Conservation (phyloP, 108 stramenopile species). For the Discostella pseudostelligera region DNA sequence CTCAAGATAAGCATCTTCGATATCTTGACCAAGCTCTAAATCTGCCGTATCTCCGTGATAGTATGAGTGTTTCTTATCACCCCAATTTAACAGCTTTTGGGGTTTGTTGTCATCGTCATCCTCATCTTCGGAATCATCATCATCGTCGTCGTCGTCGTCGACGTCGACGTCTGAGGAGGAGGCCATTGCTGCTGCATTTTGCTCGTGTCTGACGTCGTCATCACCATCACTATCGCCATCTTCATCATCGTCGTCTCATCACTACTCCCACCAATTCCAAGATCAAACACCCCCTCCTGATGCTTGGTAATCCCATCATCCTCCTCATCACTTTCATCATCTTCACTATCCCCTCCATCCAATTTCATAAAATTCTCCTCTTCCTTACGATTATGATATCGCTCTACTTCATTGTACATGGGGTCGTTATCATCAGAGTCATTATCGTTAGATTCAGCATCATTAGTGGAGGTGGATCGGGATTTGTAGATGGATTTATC, state of each 20-base stretch:
- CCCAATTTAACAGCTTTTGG: conserved; percentile 69
- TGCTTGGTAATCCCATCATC: conserved; percentile 55
- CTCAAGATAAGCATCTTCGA: conserved; percentile 70
- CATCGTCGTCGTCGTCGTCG: conserved; percentile 25
- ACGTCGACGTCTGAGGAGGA: conserved; percentile 12
- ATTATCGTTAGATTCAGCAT: conserved; percentile 3
- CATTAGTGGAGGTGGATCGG: conserved; percentile 12
- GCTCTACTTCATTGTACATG: conserved; percentile 66
- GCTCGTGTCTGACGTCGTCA: not conserved
- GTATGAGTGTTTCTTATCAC: conserved; percentile 80
- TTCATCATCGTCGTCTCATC: conserved; percentile 47
- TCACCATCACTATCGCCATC: conserved; percentile 17
- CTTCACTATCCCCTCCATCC: conserved; percentile 20
- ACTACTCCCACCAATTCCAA: conserved; percentile 58
- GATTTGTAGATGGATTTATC: conserved; percentile 58
- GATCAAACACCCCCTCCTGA: conserved; percentile 67
- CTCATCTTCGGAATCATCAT: conserved; percentile 42
- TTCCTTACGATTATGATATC: conserved; percentile 50
- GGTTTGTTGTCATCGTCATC: conserved; percentile 39
- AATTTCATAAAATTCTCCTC: conserved; percentile 51
- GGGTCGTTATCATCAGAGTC: conserved; percentile 53
- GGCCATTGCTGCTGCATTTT: not conserved
- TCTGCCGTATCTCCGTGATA: conserved; percentile 95
- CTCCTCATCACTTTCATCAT: conserved; percentile 19
- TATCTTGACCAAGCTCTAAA: conserved; percentile 92